These are phyloP conservation scores for Suillus paluster DNA, from an alignment of 768 basidiomycete genomes.

Conservation along the genomic window DNA sequence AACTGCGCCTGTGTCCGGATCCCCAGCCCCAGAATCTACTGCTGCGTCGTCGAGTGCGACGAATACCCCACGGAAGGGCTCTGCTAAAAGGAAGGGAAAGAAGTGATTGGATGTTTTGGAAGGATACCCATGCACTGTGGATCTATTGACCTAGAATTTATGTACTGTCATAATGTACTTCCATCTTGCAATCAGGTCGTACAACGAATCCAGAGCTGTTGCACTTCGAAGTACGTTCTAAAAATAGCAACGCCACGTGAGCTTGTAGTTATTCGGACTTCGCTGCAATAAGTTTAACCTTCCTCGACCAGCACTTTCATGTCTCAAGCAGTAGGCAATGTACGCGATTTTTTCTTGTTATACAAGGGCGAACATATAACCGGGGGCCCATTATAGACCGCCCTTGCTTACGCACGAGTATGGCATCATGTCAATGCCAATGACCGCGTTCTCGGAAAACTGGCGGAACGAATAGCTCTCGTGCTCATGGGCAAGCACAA, in stretches of 20 bases:
- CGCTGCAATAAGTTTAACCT: neutral
- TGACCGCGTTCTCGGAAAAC: conserved; percentile 90
- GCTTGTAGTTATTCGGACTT: neutral
- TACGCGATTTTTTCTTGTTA: conserved; percentile 38
- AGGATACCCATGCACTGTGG: neutral
- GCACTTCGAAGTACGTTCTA: neutral
- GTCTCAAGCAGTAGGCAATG: conserved; percentile 86
- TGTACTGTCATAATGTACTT: neutral
- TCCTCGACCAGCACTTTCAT: conserved; percentile 40
- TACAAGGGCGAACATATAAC: neutral
- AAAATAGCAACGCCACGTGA: conserved; percentile 9
- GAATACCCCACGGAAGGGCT: conserved; percentile 21
- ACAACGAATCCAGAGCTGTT: neutral
- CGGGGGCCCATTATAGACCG: conserved; percentile 65
- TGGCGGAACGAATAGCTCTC: conserved; percentile 91
- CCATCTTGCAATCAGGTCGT: neutral
- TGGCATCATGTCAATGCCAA: conserved; percentile 97
- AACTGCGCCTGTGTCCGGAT: neutral
- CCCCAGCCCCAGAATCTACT: conserved; percentile 10
- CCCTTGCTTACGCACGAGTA: conserved; percentile 89
- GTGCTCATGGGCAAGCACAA: conserved; percentile 99
- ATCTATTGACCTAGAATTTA: neutral
- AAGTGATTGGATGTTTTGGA: conserved; percentile 12
- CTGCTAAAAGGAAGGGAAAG: conserved; percentile 34
- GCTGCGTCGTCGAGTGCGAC: conserved; percentile 15